Evolutionary conservation across 306 rosid species (phyloP).

Genomic region (Fragaria iinumae): DNA sequence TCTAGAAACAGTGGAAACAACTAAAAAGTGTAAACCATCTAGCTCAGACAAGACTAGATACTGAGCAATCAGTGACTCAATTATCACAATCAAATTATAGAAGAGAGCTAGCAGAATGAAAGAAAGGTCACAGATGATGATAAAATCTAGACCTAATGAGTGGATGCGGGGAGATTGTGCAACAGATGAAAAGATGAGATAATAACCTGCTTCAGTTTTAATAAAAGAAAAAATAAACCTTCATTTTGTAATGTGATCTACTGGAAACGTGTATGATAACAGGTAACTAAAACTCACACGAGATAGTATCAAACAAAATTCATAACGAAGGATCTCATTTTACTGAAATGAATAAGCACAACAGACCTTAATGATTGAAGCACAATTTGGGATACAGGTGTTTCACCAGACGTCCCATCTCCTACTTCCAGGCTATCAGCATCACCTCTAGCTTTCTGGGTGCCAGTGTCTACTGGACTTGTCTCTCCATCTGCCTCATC

Average conservation of each 20-base stretch:
- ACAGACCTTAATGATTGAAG: conserved; percentile 55
- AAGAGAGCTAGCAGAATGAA: background rate
- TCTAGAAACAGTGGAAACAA: background rate
- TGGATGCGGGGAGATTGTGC: background rate
- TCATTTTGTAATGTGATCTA: background rate
- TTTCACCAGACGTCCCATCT: conserved; percentile 45
- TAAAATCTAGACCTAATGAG: background rate
- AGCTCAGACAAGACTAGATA: background rate
- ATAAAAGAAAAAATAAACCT: background rate
- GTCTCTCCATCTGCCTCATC: conserved; percentile 70
- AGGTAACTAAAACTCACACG: background rate
- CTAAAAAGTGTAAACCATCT: background rate
- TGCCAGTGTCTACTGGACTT: conserved; percentile 32
- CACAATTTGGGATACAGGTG: conserved; percentile 47
- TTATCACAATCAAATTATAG: background rate
- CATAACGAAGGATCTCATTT: background rate
- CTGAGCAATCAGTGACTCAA: background rate
- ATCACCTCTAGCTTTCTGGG: conserved; percentile 33
- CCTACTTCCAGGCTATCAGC: conserved; percentile 39
- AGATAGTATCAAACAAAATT: background rate
- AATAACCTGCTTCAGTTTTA: background rate
- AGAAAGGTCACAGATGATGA: background rate
- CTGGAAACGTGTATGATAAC: background rate
- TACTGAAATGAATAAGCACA: background rate
- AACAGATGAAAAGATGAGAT: background rate